phyloP scores from a whole-genome alignment of 2,329 filamentous ascomycete genomes.

The Podosphaera xanthii region DNA sequence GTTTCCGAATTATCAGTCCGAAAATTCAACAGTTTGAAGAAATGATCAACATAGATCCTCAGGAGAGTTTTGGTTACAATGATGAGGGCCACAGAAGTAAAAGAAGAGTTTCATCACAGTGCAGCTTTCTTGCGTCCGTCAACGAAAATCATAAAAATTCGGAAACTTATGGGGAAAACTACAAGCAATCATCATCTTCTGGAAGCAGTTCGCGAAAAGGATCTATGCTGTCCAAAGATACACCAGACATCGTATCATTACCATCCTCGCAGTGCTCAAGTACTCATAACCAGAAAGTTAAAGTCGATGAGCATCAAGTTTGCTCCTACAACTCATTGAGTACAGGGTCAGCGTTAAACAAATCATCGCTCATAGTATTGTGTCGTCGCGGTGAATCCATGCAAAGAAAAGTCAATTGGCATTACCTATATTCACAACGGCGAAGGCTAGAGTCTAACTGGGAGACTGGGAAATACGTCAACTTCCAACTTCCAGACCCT shows the following conservation, averaged over 20 bases:
- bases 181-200: constrained; percentile 7
- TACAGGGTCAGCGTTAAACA: constrained; percentile 3
- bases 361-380: constrained; percentile 21
- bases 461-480: constrained; percentile 58
- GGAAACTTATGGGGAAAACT: constrained; percentile 20
- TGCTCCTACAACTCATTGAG: background rate
- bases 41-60: constrained; percentile 17
- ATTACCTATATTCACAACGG: constrained; percentile 76
- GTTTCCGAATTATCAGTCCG: constrained; percentile 50
- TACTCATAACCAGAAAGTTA: background rate
- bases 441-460: constrained; percentile 74
- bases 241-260: background rate
- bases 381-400: constrained; percentile 22
- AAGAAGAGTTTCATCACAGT: constrained; percentile 27
- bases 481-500: constrained; percentile 80
- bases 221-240: background rate
- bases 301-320: background rate
- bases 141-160: constrained; percentile 25
- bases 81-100: constrained; percentile 30
- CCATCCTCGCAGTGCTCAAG: background rate
- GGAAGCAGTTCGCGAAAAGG: constrained; percentile 8
- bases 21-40: constrained; percentile 48
- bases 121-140: constrained; percentile 10
- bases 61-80: constrained; percentile 4
- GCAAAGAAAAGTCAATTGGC: constrained; percentile 60